A percentile compares a stretch with the other conserved stretches of the same genome.
Conservation (phyloP, 1,284 basidiomycete genomes). For the Austropuccinia psidii region DNA sequence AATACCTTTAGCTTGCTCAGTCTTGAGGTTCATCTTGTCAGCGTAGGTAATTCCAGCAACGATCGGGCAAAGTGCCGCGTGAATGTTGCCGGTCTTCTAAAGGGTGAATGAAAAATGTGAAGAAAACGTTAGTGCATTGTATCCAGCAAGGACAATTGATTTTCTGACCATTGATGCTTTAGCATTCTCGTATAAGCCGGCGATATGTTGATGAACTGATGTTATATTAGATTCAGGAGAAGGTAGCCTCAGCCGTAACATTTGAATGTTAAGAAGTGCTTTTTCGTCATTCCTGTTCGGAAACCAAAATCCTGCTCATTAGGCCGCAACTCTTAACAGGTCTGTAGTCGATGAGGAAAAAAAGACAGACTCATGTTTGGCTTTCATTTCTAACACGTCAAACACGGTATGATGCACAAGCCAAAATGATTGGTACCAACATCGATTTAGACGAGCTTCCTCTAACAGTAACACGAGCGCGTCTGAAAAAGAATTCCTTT, state of each 20-base stretch:
- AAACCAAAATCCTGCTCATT: not conserved
- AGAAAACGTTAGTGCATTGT: too few relatives aligned
- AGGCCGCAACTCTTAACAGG: not conserved
- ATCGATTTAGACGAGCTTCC: not conserved
- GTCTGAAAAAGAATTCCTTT: too few relatives aligned
- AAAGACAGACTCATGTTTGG: slow-evolving; percentile 13
- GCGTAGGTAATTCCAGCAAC: slow-evolving; percentile 12
- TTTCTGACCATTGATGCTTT: slow-evolving; percentile 20
- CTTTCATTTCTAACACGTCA: slow-evolving; percentile 16
- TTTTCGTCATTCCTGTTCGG: not conserved
- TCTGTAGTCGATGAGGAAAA: not conserved
- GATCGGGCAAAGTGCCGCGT: slow-evolving; percentile 16
- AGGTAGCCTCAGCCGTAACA: not conserved
- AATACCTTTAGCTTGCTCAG: slow-evolving; percentile 19
- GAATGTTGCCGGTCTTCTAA: not conserved
- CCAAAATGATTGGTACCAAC: not conserved
- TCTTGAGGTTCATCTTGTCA: slow-evolving; percentile 22
- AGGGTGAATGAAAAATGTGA: too few relatives aligned
- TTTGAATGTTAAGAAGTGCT: not conserved
- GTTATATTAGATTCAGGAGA: not conserved
- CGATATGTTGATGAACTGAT: slow-evolving; percentile 4
- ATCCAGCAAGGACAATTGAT: too few relatives aligned
- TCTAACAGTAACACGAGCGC: not conserved
- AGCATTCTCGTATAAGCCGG: slow-evolving; percentile 2
- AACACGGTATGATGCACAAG: slow-evolving; percentile 19